Evolutionary conservation across 192 early-diverging fungal genomes (phyloP), one percentile per base, ranked within the genome.

Genomic region (Backusella parvicylindrica): DNA sequence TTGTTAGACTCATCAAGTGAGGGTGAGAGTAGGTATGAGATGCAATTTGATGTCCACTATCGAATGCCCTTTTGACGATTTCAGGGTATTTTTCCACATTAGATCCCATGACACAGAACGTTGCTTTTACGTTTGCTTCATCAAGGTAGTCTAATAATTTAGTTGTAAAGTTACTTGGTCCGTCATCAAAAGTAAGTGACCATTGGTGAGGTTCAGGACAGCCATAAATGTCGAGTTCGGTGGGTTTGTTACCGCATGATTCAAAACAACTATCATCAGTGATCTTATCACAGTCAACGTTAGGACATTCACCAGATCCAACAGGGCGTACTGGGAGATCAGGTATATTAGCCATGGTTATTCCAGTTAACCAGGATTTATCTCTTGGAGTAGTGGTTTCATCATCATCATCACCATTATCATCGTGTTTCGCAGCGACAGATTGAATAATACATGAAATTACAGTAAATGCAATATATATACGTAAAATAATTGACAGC

Each of bases 101-200:
- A 37, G 80, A 63, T 21, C 92, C 92, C 64, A 87, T 84, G 13
- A 93, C 89, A 74, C 89, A 93, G 76, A 93, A 93, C 0, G 92
- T 92, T 1, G 86, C 91, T 72, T 90, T 92, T 65, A 91, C 63
- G 47, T 85, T 71, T n/a, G 75, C 72, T 70, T 80, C 33, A 33
- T 88, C 81, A 7, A 93, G 81, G 1, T 77, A 60, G 64, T 89
- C 86, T 4, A 93, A 74, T 23, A 94, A 56, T 26, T 73, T 76
- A n/a, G 75, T 56, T 1, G 91, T 92, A 75, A 80, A 84, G 8
- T 69, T 33, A 21, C 87, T 81, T 13, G 88, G 89, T 65, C 87
- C 87, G 37, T 88, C 87, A 71, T 88, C 87, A 50, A 86, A 86
- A n/a, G 87, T 88, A 71, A 86, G 77, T 15, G 87, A 82, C 79